These are phyloP conservation scores for Aspergillus panamensis DNA, from an alignment of 495 filamentous ascomycete genomes.

Conservation along the genomic window DNA sequence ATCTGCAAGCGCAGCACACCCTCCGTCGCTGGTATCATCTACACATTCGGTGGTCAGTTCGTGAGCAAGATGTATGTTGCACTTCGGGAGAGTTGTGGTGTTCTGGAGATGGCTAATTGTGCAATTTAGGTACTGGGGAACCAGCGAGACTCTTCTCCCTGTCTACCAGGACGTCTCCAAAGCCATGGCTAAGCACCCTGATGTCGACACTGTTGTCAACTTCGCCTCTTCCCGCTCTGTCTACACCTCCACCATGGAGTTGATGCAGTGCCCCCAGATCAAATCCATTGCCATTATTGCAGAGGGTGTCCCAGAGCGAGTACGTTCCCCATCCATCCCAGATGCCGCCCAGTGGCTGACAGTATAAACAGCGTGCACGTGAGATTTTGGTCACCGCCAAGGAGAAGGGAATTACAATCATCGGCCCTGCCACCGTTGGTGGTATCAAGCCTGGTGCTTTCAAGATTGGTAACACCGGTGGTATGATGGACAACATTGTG, in stretches of 20 bases:
- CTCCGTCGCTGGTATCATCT: conserved; percentile 98
- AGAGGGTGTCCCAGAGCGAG: conserved; percentile 96
- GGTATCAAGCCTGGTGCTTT: conserved; percentile 98
- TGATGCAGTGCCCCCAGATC: conserved; percentile 97
- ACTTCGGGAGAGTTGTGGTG: neutral
- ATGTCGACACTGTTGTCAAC: conserved; percentile 98
- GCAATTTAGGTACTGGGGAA: conserved; percentile 82
- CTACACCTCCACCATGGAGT: conserved; percentile 95
- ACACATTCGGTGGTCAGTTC: conserved; percentile 99
- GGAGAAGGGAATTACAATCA: conserved; percentile 99
- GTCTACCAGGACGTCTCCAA: conserved; percentile 95
- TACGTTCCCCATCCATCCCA: conserved; percentile 44
- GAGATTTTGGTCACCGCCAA: conserved; percentile 92
- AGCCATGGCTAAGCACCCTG: conserved; percentile 93
- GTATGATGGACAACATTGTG: conserved; percentile 99
- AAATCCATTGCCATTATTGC: conserved; percentile 98
- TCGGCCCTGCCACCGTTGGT: conserved; percentile 96
- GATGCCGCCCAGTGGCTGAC: conserved; percentile 25
- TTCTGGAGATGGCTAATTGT: neutral
- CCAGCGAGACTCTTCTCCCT: conserved; percentile 96
- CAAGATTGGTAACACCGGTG: conserved; percentile 99
- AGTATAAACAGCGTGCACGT: conserved; percentile 68
- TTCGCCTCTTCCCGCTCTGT: conserved; percentile 98
- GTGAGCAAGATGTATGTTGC: conserved; percentile 90
- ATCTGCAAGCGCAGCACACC: conserved; percentile 98